These are phyloP conservation scores for Calonectria fujianensis DNA, from an alignment of 2,329 filamentous ascomycete species.

Conservation along the genomic window DNA sequence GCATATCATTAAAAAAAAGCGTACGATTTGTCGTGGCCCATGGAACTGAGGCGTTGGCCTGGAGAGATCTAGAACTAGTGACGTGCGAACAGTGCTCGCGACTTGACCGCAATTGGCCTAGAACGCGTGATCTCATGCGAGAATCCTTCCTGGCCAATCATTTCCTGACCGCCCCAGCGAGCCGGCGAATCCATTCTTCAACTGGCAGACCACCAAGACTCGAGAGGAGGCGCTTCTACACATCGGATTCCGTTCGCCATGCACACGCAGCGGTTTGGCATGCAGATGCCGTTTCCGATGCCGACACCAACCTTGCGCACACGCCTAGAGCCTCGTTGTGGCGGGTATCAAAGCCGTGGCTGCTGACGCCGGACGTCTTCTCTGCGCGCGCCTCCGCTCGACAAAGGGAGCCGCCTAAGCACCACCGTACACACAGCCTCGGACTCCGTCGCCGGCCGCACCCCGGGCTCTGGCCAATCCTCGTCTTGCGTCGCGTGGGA, in stretches of 20 bases:
- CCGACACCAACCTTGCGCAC: constrained; percentile 43
- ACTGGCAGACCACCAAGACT: constrained; percentile 41
- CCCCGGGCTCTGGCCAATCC: constrained; percentile 24
- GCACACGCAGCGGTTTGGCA: constrained; percentile 54
- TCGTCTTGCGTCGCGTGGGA: constrained; percentile 21
- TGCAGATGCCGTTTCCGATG: constrained; percentile 47
- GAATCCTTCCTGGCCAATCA: constrained; percentile 54
- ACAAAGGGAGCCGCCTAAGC: neutral
- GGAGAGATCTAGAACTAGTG: constrained; percentile 39
- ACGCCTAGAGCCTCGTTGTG: constrained; percentile 42
- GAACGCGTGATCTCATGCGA: constrained; percentile 45
- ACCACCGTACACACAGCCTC: neutral
- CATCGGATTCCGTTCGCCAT: constrained; percentile 51
- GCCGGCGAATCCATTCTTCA: constrained; percentile 41
- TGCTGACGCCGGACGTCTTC: constrained; percentile 37
- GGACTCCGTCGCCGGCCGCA: constrained; percentile 15
- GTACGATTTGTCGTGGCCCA: constrained; percentile 16
- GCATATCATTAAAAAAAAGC: neutral
- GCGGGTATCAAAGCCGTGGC: constrained; percentile 41
- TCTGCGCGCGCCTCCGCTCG: constrained; percentile 13
- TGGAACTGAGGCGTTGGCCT: constrained; percentile 2
- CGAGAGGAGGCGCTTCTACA: constrained; percentile 49
- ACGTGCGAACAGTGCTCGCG: constrained; percentile 42
- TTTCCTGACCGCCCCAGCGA: constrained; percentile 29
- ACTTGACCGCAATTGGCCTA: constrained; percentile 47